Conservation (phyloP, 2,329 filamentous ascomycete species). For the Arthrinium phaeospermum region DNA sequence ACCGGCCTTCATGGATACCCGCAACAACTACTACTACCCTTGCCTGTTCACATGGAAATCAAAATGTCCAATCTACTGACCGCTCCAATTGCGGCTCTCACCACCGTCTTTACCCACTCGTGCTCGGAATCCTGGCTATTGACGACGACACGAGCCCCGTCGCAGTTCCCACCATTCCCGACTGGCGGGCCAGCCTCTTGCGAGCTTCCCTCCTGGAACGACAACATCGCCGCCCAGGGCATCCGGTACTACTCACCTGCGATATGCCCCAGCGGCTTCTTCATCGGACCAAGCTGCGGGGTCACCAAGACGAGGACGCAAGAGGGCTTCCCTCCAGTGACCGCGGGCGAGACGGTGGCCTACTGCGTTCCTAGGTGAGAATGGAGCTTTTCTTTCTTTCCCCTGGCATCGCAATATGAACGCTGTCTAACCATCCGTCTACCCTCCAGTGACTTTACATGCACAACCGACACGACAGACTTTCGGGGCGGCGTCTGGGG, state of each 20-base stretch:
- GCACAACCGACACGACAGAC: conserved; percentile 47
- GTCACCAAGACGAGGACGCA: conserved; percentile 34
- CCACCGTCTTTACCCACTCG: conserved; percentile 47
- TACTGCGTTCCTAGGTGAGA: conserved; percentile 40
- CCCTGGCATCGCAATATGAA: conserved; percentile 20
- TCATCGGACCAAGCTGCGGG: conserved; percentile 39
- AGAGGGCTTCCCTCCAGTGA: conserved; percentile 40
- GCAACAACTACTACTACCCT: background rate
- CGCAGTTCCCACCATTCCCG: conserved; percentile 45
- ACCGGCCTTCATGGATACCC: background rate
- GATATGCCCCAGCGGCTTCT: conserved; percentile 46
- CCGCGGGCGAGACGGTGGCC: conserved; percentile 38
- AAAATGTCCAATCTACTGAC: conserved; percentile 26
- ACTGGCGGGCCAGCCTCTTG: conserved; percentile 39
- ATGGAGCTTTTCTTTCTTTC: background rate
- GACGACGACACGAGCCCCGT: conserved; percentile 44
- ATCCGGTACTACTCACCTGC: conserved; percentile 49
- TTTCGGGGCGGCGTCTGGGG: conserved; percentile 48
- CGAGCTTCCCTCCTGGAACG: conserved; percentile 43
- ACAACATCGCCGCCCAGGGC: conserved; percentile 41
- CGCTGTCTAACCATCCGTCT: background rate
- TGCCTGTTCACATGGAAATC: background rate
- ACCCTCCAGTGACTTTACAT: conserved; percentile 40
- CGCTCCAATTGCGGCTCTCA: conserved; percentile 44
- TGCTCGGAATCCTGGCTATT: conserved; percentile 48